Conservation (phyloP, 2,329 filamentous ascomycete genomes). For the Clonostachys rhizophaga region DNA sequence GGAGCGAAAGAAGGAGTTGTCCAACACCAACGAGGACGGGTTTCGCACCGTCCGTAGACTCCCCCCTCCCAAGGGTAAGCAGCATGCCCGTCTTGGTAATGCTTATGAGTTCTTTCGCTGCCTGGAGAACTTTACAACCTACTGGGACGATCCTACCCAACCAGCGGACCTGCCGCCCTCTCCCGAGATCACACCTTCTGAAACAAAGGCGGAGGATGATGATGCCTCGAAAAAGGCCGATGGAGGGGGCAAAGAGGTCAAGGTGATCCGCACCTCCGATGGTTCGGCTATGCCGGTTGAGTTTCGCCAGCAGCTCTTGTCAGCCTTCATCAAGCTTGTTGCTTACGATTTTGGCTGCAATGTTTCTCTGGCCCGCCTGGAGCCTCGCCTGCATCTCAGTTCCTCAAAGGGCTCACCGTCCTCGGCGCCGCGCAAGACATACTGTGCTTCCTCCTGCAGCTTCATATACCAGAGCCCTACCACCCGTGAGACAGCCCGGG, state of each 20-base stretch:
- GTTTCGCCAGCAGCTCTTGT: slow-evolving; percentile 50
- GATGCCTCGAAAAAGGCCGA: slow-evolving; percentile 3
- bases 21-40: slow-evolving; percentile 49
- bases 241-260: slow-evolving; percentile 3
- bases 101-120: slow-evolving; percentile 63
- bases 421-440: slow-evolving; percentile 35
- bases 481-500: slow-evolving; percentile 55
- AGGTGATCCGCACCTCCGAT: slow-evolving; percentile 33
- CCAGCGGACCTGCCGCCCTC: slow-evolving; percentile 20
- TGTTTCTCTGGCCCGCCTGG: slow-evolving; percentile 47
- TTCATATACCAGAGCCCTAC: slow-evolving; percentile 57
- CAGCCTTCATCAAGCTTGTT: slow-evolving; percentile 58
- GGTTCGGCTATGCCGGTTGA: slow-evolving; percentile 55
- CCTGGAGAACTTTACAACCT: slow-evolving; percentile 52
- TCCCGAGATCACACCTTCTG: slow-evolving; percentile 18
- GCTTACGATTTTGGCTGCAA: slow-evolving; percentile 64
- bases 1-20: slow-evolving; percentile 54
- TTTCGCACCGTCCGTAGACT: slow-evolving; percentile 58
- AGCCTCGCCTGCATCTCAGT: slow-evolving; percentile 53
- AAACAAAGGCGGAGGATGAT: slow-evolving; percentile 4
- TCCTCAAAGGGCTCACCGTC: slow-evolving; percentile 21
- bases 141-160: slow-evolving; percentile 58
- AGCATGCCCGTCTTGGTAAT: slow-evolving; percentile 52
- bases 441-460: slow-evolving; percentile 52
- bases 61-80: slow-evolving; percentile 46